Evolutionary conservation across 371 early-diverging fungal species (phyloP), one percentile per base, ranked within the genome.

Genomic region (Lichtheimia ramosa): DNA sequence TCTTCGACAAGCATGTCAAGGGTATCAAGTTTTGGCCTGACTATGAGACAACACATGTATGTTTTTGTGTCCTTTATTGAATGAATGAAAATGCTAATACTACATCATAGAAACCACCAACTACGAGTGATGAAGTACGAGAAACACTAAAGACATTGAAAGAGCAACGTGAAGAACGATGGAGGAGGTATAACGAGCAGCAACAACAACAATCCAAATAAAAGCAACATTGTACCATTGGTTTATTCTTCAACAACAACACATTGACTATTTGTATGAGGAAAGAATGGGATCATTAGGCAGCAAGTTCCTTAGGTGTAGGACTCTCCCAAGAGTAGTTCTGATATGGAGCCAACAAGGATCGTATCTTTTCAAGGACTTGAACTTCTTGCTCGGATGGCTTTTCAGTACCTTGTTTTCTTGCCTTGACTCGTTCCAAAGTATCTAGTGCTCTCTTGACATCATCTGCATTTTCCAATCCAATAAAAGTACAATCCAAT

Each of bases 401-500:
- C 10, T n/a, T 25, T 20, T 64, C 61, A 27, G 49, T 52, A 24
- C 68, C 65, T 50, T 70, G 62, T 28, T 75, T 63, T 12, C 71
- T 63, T 7, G 61, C 65, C 54, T 77, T 75, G 28, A 65, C 70
- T 2, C 66, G 63, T 46, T 73, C 65, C 79, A 77, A 83, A 23
- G 85, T 81, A 7, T 40, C 60, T 1, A 86, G 51, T 13, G 88
- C 86, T 55, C 77, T 73, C n/a, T 79, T 67, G 4, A 90, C 86
- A 67, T 92, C 87, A 12, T 74, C 68, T 16, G 75, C 69, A 27
- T 83, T 85, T 25, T 80, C 83, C 49, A 87, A 81, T 16, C 92
- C 92, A 55, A 92, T 77, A 2, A 90, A 74, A 8, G 89, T 87
- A 20, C 83, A 75, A 39, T 84, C 83, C 7, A 83, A 71, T 0